Evolutionary conservation across 441 rosid species (phyloP).

Genomic region (Theobroma grandiflorum): DNA sequence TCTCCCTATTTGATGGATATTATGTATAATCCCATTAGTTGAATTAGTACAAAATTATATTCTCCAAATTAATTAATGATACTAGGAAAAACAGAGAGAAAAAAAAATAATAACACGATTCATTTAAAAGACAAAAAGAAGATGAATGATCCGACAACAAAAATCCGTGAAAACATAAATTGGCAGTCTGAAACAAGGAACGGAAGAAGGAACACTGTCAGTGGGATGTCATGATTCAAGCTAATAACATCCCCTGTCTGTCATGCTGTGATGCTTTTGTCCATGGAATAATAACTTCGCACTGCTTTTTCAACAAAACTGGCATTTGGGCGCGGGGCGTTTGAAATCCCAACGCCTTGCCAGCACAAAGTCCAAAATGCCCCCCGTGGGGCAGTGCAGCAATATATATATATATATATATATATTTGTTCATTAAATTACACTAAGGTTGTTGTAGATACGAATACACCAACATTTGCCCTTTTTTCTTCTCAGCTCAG

Average conservation of each 20-base stretch:
- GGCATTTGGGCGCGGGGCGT: conserved; percentile 20
- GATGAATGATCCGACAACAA: not conserved
- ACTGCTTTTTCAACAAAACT: not conserved
- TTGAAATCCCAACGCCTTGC: conserved; percentile 15
- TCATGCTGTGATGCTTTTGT: not conserved
- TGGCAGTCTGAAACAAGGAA: not conserved
- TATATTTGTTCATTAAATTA: no score
- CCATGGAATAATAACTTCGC: not conserved
- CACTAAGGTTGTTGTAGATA: no score
- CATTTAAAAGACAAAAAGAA: not conserved
- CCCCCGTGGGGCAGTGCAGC: not conserved
- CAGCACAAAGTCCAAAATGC: conserved; percentile 3
- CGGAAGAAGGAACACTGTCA: not conserved
- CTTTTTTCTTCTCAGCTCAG: no score
- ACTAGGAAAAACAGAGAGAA: no score
- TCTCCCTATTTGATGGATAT: not conserved
- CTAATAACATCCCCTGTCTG: not conserved
- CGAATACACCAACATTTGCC: no score
- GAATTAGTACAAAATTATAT: no score
- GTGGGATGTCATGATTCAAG: conserved; percentile 2
- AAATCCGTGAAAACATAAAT: conserved; percentile 1
- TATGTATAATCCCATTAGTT: no score
- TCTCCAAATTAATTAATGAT: no score
- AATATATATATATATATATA: no score
- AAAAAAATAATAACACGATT: not conserved